Evolutionary conservation across 495 filamentous ascomycete species (phyloP).

Genomic region (Filosporella fistucella): DNA sequence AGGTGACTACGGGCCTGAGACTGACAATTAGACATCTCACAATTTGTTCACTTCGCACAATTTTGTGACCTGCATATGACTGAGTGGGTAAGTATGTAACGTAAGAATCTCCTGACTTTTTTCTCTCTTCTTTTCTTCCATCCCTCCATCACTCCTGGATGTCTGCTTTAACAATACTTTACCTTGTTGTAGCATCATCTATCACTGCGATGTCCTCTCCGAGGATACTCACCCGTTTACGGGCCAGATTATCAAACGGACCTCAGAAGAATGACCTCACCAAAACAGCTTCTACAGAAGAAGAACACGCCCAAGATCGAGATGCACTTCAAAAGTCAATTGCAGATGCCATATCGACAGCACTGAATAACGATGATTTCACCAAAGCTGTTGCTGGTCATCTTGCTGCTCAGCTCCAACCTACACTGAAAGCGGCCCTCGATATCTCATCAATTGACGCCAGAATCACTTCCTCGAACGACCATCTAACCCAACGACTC

Average conservation of each 20-base stretch:
- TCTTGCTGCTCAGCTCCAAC: conserved; percentile 19
- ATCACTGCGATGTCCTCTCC: conserved; percentile 18
- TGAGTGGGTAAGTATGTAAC: conserved; percentile 1
- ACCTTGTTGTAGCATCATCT: conserved; percentile 6
- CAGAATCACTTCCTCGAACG: conserved; percentile 16
- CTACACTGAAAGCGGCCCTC: conserved; percentile 19
- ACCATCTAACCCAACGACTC: conserved; percentile 16
- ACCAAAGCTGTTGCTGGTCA: conserved; percentile 23
- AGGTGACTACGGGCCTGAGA: background rate
- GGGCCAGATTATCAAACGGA: background rate
- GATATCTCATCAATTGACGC: conserved; percentile 19
- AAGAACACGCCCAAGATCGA: conserved; percentile 12
- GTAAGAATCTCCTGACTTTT: conserved; percentile 4
- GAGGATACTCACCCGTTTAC: conserved; percentile 13
- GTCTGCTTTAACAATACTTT: conserved; percentile 12
- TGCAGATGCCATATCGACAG: conserved; percentile 19
- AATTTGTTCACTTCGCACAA: background rate
- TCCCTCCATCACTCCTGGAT: conserved; percentile 8
- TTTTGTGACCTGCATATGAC: background rate
- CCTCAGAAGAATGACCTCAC: background rate
- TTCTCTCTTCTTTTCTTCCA: conserved; percentile 5
- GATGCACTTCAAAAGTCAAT: conserved; percentile 19
- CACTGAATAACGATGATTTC: conserved; percentile 21
- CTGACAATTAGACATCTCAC: conserved; percentile 7
- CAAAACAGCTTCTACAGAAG: background rate